Evolutionary conservation across 2,329 filamentous ascomycete species (phyloP), one percentile per base, ranked within the genome.

Genomic region (Alternaria gaisen): DNA sequence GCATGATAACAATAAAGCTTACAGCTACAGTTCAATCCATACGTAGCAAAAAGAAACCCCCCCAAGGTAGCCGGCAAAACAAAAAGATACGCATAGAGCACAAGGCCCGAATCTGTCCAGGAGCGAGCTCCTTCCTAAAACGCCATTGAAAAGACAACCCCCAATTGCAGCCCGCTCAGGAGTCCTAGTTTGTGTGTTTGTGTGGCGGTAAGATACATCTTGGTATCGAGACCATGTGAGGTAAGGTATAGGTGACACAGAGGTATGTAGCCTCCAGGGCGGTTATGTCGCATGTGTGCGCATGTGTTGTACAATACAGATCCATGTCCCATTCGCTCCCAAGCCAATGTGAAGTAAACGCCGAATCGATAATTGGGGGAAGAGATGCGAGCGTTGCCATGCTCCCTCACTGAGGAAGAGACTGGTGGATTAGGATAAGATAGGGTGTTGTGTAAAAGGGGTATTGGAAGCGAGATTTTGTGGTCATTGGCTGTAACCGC

Each of bases 151-250:
- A 32, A 46, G 24, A 5, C 0, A 36, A 14, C 32, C 11, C 32
- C 32, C 14, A 24, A 24, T 0, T 18, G 46, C 1, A 10, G 10
- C 18, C 38, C 38, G 18, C 38, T 41, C 18, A 7, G 38, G 11
- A 22, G 18, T 22, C 18, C 12, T 18, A 34, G 4, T 11, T 40
- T 20, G n/a, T 40, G 36, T 36, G n/a, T 24, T 24, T 24, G 22
- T 34, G 18, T 48, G 12, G 14, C 16, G 32, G 22, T 36, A 6
- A 36, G 20, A 34, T 32, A 28, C 16, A 12, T 36, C 30, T 38
- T 50, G 30, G 46, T 50, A 50, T 50, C 46, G 32, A 50, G 46
- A 20, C 38, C 36, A 50, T n/a, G 44, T 38, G 22, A 38, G 20
- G 16, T 28, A 24, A 28, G 42, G 46, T 50, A 26, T 38, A 12